A percentile compares a stretch with the other conserved stretches of the same genome.
Evolutionary conservation across 768 basidiomycete species (phyloP).

Genomic region (Austroboletus festivus): DNA sequence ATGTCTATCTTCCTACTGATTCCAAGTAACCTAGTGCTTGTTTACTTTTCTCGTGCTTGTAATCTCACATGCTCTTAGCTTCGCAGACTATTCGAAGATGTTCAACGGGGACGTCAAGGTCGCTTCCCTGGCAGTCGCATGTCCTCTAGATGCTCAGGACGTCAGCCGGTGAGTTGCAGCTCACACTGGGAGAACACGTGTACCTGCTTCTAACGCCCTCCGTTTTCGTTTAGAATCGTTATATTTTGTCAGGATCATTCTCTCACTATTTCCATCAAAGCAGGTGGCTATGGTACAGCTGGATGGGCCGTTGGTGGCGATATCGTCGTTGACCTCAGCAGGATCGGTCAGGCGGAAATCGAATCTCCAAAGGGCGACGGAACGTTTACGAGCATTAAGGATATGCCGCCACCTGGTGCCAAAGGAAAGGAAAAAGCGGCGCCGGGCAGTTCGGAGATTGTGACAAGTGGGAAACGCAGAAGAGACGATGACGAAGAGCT

Average conservation of each 20-base stretch:
- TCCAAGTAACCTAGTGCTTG: conserved; percentile 32
- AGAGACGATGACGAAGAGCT: conserved; percentile 53
- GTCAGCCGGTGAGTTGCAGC: conserved; percentile 68
- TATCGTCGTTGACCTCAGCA: conserved; percentile 76
- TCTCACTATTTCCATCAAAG: conserved; percentile 77
- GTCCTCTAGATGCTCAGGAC: conserved; percentile 76
- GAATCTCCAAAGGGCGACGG: conserved; percentile 54
- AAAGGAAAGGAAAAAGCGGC: conserved; percentile 50
- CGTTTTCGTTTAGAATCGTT: conserved; percentile 52
- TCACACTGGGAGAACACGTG: conserved; percentile 1
- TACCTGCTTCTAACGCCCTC: conserved; percentile 4
- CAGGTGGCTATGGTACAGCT: conserved; percentile 88
- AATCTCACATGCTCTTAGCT: conserved; percentile 18
- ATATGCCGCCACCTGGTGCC: conserved; percentile 48
- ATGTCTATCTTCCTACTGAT: conserved; percentile 43
- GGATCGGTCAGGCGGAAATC: conserved; percentile 64
- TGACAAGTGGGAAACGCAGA: conserved; percentile 46
- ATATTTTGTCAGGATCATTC: conserved; percentile 69
- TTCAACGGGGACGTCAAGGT: conserved; percentile 78
- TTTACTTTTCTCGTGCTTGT: neutral
- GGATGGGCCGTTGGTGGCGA: conserved; percentile 89
- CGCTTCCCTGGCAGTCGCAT: conserved; percentile 58
- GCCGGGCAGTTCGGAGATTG: conserved; percentile 5
- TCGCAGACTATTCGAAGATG: conserved; percentile 38
- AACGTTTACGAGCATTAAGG: conserved; percentile 58